Evolutionary conservation across 305 asterid genomes (phyloP), one percentile per base, ranked within the genome.

Genomic region (Solanum hybrid): DNA sequence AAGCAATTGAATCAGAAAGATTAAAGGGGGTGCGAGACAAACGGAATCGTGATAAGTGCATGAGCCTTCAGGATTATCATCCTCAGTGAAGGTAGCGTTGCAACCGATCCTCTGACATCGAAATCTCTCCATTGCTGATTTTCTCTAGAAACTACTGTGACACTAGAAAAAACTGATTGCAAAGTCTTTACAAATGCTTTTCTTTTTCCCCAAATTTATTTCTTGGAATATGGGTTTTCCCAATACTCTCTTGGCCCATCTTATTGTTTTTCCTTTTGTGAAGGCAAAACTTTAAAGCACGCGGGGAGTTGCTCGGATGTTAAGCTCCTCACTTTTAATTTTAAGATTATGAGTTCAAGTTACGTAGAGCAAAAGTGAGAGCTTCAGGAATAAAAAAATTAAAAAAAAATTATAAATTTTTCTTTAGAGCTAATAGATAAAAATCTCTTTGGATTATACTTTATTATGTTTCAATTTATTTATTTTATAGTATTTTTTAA

Each of bases 31-130:
- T 20, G 89, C 32, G 92, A 89, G 31, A 94, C 96, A 15, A 88
- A 97, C 99, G 27, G 98, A 79, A 15, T 92, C 97, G 61, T 97
- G 99, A 87, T 92, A 97, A 91, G 95, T 93, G 91, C 99, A 97
- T 29, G 97, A 95, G 31, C 93, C 97, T 1, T 95, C 97, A 3
- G 95, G 95, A 89, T 97, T 97, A 77, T 95, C 94, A 86, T 95
- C 96, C 61, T 92, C 98, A 1, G 97, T 93, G 92, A 97, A 97
- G 51, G 91, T 81, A 34, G 98, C 98, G 88, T 94, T 90, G 96
- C 99, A 97, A 34, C 98, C 96, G 92, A 96, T 95, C 92, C 99
- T 95, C 94, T 96, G 97, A 94, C 99, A 97, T 75, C 94, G 97
- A 91, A 96, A 91, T 93, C 94, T 95, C 96, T 90, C 98, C 99